Conservation (phyloP, 1,284 basidiomycete genomes). For the Moesziomyces antarcticus region DNA sequence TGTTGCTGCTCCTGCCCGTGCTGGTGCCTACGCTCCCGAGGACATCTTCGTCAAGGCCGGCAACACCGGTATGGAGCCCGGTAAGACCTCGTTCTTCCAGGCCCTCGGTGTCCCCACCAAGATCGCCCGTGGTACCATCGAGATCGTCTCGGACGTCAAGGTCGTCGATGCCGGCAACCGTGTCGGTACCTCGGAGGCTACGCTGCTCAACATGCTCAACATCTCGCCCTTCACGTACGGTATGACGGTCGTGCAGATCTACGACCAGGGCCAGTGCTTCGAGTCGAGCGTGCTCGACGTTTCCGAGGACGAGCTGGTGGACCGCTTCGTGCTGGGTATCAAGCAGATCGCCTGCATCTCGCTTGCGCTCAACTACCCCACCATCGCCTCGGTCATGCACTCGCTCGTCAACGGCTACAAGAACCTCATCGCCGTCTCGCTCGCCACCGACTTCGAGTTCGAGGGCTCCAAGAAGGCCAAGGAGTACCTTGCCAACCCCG, state of each 20-base stretch:
- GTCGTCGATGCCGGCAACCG: slow-evolving; percentile 90
- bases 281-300: slow-evolving; percentile 88
- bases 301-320: slow-evolving; percentile 87
- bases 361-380: slow-evolving; percentile 93
- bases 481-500: slow-evolving; percentile 95
- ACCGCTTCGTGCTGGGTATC: slow-evolving; percentile 90
- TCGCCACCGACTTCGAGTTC: slow-evolving; percentile 94
- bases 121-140: slow-evolving; percentile 99
- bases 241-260: slow-evolving; percentile 82
- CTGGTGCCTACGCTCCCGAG: slow-evolving; percentile 92
- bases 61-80: slow-evolving; percentile 99
- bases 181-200: slow-evolving; percentile 97
- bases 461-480: slow-evolving; percentile 94
- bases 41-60: slow-evolving; percentile 92
- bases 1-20: slow-evolving; percentile 97
- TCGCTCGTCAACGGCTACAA: slow-evolving; percentile 99
- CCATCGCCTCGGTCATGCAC: slow-evolving; percentile 91
- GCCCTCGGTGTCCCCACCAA: slow-evolving; percentile 99
- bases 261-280: slow-evolving; percentile 72
- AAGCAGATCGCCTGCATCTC: slow-evolving; percentile 97
- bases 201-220: slow-evolving; percentile 98
- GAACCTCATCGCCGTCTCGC: slow-evolving; percentile 87
- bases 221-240: slow-evolving; percentile 89
- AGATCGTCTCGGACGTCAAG: slow-evolving; percentile 97
- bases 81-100: slow-evolving; percentile 87